Conservation (phyloP, 106 monocot species). For the Dendrobium chrysotoxum region DNA sequence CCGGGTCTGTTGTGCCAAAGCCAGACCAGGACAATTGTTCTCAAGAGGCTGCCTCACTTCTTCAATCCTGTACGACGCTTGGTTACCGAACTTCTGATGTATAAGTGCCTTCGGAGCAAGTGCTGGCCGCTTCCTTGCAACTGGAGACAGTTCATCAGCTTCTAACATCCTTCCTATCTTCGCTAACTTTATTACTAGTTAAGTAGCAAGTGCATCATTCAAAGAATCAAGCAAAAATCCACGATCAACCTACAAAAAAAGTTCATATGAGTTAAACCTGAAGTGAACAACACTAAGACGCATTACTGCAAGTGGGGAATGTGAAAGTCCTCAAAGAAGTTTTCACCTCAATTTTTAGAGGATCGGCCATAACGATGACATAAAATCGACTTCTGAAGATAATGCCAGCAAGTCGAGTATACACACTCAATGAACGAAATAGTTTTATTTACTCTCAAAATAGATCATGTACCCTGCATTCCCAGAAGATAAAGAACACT, state of each 20-base stretch:
- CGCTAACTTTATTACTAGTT: neutral
- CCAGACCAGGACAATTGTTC: conserved; percentile 71
- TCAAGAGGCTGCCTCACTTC: conserved; percentile 49
- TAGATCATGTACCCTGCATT: too few species aligned
- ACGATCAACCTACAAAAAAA: too few species aligned
- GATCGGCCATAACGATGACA: too few species aligned
- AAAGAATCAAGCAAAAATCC: neutral
- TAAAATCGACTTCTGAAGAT: neutral
- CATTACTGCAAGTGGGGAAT: neutral
- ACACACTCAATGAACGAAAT: too few species aligned
- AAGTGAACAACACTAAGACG: neutral
- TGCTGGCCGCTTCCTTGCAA: conserved; percentile 21
- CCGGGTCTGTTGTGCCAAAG: conserved; percentile 25
- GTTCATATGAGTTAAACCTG: too few species aligned
- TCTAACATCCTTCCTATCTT: conserved; percentile 3
- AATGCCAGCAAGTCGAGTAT: neutral
- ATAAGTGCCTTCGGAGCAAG: conserved; percentile 78
- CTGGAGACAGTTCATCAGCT: conserved; percentile 6
- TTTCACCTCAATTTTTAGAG: neutral
- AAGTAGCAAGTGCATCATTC: neutral
- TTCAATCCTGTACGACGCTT: conserved; percentile 68
- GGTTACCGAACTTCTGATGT: conserved; percentile 67
- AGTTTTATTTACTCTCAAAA: too few species aligned
- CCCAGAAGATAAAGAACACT: neutral
- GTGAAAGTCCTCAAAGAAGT: neutral